These are phyloP conservation scores for Globisporangium parvum DNA, from an alignment of 352 stramenopile genomes.

Conservation along the genomic window DNA sequence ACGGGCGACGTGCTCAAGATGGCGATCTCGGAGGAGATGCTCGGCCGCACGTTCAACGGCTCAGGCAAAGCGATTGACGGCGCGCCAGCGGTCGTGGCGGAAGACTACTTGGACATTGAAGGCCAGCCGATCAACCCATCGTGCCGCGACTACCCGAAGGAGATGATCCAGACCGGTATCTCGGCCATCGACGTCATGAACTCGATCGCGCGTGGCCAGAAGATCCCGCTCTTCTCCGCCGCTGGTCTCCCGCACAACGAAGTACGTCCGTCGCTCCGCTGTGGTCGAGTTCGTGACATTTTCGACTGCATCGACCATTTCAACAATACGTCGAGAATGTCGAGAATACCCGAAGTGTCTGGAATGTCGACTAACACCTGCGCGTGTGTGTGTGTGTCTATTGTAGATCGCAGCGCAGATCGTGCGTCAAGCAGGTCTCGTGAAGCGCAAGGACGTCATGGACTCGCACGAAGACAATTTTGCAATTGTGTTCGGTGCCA, in stretches of 20 bases:
- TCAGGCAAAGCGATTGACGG: conserved; percentile 98
- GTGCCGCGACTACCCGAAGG: conserved; percentile 98
- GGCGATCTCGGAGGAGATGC: conserved; percentile 99
- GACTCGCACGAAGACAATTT: conserved; percentile 99
- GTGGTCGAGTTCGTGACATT: not conserved
- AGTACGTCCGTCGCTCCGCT: conserved; percentile 24
- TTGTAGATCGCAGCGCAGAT: conserved; percentile 97
- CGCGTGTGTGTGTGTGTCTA: not conserved
- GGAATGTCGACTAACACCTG: not conserved
- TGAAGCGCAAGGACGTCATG: conserved; percentile 97
- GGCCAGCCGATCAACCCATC: conserved; percentile 99
- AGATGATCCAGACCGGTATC: conserved; percentile 99
- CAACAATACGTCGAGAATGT: not conserved
- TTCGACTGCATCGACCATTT: not conserved
- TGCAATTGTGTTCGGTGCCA: conserved; percentile 99
- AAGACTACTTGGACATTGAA: conserved; percentile 99
- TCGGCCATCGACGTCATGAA: conserved; percentile 99
- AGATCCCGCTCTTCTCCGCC: conserved; percentile 99
- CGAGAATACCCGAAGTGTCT: not conserved
- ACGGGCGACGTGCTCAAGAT: conserved; percentile 99
- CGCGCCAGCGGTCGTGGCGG: conserved; percentile 95
- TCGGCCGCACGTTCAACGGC: conserved; percentile 96
- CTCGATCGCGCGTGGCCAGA: conserved; percentile 98
- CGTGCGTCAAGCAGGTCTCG: conserved; percentile 96
- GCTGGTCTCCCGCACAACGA: conserved; percentile 98